Evolutionary conservation across 345 rosid genomes (phyloP), one percentile per base, ranked within the genome.

Genomic region (Moricandia moricandioides): DNA sequence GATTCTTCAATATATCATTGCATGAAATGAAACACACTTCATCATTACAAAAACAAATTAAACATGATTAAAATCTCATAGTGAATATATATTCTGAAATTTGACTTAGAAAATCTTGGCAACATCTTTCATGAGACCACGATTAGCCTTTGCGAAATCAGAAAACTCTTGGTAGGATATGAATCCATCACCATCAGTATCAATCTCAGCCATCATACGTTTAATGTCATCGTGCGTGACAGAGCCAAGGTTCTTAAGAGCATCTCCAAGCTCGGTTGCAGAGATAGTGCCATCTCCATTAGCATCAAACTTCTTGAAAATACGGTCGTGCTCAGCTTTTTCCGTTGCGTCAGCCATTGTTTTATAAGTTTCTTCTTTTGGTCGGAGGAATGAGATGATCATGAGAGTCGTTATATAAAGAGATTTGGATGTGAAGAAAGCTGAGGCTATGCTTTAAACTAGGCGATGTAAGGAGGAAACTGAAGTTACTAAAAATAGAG

Each of bases 151-250:
- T 9, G 98, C 98, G 35, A 94, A 94, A 7, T 76, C 84, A 4
- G 78, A 80, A 82, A 84, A 94, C 69, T 91, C 98, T 31, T 86
- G 18, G 56, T 75, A 86, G 0, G 98, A 91, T 33, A 94, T 94
- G 85, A 17, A 84, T 12, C 98, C 98, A 62, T 94, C 96, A 2
- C 97, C 97, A 39, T 94, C 90, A 0, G 95, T 90, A 65, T 94
- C 98, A n/a, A 94, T 91, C 85, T 91, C 97, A 0, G 81, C 83
- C 98, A 94, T 94, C 98, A 91, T 94, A 18, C 88, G 81, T 13
- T 83, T 82, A 8, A 90, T 24, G 67, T 94, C 98, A 0, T 87
- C 98, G 0, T 31, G 49, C 0, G 92, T 84, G 73, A 87, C 88
- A 0, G 91, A 83, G 0, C 92, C 91, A 0, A 91, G 92, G 6